phyloP scores from a whole-genome alignment of 2,329 filamentous ascomycete species.

The Diaporthe citriasiana region DNA sequence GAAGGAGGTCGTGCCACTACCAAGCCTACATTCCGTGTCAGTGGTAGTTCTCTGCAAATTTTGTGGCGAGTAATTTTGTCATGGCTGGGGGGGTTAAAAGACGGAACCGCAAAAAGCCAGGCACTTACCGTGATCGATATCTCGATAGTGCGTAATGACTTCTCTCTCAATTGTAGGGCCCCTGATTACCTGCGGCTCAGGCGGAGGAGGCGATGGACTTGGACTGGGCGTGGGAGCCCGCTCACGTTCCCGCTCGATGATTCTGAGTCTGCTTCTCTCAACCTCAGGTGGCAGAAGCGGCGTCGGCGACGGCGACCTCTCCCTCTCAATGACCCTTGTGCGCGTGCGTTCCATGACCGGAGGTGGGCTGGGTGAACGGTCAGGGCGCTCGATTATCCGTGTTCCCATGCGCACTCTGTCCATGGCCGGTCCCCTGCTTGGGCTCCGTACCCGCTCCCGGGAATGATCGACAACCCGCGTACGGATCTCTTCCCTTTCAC shows the following conservation, averaged over 20 bases:
- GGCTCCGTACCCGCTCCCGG: conserved; percentile 50
- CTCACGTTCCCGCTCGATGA: conserved; percentile 63
- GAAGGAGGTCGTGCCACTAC: conserved; percentile 63
- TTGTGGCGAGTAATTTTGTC: too few relatives aligned
- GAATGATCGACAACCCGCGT: conserved; percentile 50
- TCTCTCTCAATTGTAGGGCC: conserved; percentile 88
- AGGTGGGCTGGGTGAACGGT: conserved; percentile 56
- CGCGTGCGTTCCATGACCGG: conserved; percentile 53
- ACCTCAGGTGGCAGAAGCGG: conserved; percentile 55
- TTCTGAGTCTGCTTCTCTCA: conserved; percentile 64
- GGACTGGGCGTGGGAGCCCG: conserved; percentile 61
- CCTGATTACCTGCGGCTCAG: conserved; percentile 76
- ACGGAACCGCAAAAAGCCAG: background rate
- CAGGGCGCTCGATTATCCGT: conserved; percentile 56
- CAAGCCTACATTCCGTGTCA: conserved; percentile 56
- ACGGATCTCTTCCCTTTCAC: conserved; percentile 51
- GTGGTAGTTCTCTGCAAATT: background rate
- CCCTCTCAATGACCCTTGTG: conserved; percentile 58
- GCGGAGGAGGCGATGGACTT: conserved; percentile 67
- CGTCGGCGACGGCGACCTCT: conserved; percentile 54
- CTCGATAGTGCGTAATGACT: conserved; percentile 88
- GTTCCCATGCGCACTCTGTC: conserved; percentile 47
- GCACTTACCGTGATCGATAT: conserved; percentile 85
- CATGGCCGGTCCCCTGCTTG: conserved; percentile 41
- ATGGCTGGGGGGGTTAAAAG: too few relatives aligned